Base-by-base conservation (phyloP, 179 eudicot genomes). In the Beta macrorhiza region DNA sequence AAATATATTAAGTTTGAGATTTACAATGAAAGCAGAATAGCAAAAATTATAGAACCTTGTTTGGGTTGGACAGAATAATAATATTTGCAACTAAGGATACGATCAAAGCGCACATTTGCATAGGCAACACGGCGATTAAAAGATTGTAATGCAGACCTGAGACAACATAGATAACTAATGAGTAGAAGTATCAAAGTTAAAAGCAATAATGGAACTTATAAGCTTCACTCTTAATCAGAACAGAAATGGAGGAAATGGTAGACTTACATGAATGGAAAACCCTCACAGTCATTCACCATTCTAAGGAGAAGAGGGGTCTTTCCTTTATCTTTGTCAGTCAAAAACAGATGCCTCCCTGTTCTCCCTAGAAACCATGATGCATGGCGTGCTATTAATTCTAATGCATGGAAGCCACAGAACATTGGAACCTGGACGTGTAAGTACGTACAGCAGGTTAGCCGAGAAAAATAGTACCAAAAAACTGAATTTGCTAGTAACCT, bases 131-230 rank as follows among this genome's bases (percentile, higher is more conserved):
- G 89, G 3, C 93, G 93, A 79, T 80, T 91, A 85, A 96, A 96
- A 57, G 92, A 92, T 85, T 79, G 88, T 81, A 96, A 87, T 59
- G 98, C 94, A 77, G 97, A 91, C 82, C 99, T 96, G 92, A 87
- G 45, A 53, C 55, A 76, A 81, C 67, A 63, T 74, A 6, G 29
- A 56, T 62, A 13, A 25, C 13, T 53, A n/a, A n/a, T 70, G 37
- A 82, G 70, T 77, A 22, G 11, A 63, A 6, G 29, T 69, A 42
- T 44, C 10, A 16, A 53, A 51, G 19, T 59, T 13, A 71, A 64
- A 20, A n/a, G 8, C 5, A 47, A 57, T 11, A 10, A 44, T 9
- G 53, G 13, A 67, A 9, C 5, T n/a, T 45, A 10, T 25, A 83
- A 47, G 57, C 80, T 56, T 52, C 11, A 74, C 20, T 15, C 13